phyloP scores from a whole-genome alignment of 1,139 yeast species.

The Yamadazyma epiphylla region DNA sequence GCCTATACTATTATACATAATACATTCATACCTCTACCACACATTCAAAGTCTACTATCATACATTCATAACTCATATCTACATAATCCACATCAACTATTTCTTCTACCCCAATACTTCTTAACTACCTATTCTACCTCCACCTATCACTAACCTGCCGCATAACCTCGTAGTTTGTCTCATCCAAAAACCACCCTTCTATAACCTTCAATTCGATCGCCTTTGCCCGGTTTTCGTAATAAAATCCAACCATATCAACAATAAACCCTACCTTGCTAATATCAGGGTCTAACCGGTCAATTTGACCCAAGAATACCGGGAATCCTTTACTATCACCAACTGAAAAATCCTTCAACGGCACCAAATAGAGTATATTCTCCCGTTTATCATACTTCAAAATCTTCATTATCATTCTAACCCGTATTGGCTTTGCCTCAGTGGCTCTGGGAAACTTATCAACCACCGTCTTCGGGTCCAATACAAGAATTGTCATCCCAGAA shows the following conservation, averaged over 20 bases:
- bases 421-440: slow-evolving; percentile 14
- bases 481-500: slow-evolving; percentile 23
- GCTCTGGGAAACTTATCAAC: slow-evolving; percentile 20
- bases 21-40: no score
- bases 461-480: slow-evolving; percentile 24
- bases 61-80: no score
- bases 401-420: slow-evolving; percentile 31
- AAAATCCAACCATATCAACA: slow-evolving; percentile 17
- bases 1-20: no score
- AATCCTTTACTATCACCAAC: no score
- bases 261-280: slow-evolving; percentile 13
- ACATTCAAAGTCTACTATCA: no score
- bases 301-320: no score
- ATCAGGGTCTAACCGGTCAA: no score
- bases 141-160: neutral
- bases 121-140: slow-evolving; percentile 2
- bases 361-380: neutral
- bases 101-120: neutral
- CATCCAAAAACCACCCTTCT: neutral
- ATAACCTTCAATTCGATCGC: slow-evolving; percentile 3
- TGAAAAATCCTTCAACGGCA: no score
- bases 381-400: slow-evolving; percentile 16
- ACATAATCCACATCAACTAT: no score
- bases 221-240: slow-evolving; percentile 11
- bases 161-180: neutral